Conservation (phyloP, 345 rosid species). For the Salix viminalis region DNA sequence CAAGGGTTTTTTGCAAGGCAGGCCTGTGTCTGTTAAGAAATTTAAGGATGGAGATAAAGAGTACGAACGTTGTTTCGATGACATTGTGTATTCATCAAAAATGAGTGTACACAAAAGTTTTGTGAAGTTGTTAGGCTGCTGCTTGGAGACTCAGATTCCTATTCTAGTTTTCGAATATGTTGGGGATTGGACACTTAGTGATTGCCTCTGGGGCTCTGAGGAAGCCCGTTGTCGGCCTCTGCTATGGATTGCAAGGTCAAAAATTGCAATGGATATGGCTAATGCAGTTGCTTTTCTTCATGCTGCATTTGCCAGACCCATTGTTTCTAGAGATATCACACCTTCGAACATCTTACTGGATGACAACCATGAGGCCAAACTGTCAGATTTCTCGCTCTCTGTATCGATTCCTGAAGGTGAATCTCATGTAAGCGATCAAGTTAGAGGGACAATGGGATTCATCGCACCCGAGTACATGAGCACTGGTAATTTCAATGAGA, state of each 20-base stretch:
- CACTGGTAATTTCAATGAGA: slow-evolving; percentile 17
- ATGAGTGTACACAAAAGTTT: slow-evolving; percentile 17
- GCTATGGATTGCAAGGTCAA: slow-evolving; percentile 15
- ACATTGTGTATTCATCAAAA: slow-evolving; percentile 8
- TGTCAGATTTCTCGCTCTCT: slow-evolving; percentile 9
- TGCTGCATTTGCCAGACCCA: slow-evolving; percentile 20
- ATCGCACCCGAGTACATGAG: slow-evolving; percentile 7
- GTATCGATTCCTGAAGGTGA: slow-evolving; percentile 25
- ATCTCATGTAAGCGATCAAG: not conserved
- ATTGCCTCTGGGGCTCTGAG: too few species aligned
- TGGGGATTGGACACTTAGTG: too few species aligned
- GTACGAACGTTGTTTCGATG: not conserved
- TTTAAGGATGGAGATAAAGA: not conserved
- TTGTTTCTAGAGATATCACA: slow-evolving; percentile 12
- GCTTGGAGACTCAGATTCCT: slow-evolving; percentile 18
- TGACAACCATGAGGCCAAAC: slow-evolving; percentile 5
- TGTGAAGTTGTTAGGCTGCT: slow-evolving; percentile 28
- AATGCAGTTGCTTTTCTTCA: slow-evolving; percentile 21
- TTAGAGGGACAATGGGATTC: not conserved
- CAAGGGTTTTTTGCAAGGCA: slow-evolving; percentile 10
- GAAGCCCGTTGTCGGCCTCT: slow-evolving; percentile 1
- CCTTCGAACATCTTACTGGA: not conserved
- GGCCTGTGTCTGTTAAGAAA: slow-evolving; percentile 8
- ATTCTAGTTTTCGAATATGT: not conserved
- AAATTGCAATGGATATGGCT: slow-evolving; percentile 20